Evolutionary conservation across 192 early-diverging fungal species (phyloP).

Genomic region (Coemansia sp.): DNA sequence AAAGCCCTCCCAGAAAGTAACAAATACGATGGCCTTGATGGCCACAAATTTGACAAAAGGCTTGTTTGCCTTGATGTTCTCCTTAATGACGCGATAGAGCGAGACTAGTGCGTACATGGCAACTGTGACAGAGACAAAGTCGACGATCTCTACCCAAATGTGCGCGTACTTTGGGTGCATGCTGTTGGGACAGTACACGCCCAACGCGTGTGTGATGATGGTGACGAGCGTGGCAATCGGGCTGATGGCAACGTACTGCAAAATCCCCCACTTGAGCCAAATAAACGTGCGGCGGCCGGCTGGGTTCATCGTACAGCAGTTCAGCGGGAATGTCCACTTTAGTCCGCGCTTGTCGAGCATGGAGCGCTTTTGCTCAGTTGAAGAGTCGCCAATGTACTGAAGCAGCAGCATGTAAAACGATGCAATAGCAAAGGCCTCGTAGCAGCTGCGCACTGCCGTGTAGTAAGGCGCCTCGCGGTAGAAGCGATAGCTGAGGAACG

Average conservation of each 20-base stretch:
- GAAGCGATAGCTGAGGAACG: conserved; percentile 67
- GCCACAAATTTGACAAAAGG: conserved; percentile 52
- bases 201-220: conserved; percentile 60
- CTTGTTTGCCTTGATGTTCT: conserved; percentile 54
- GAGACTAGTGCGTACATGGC: conserved; percentile 70
- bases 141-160: conserved; percentile 61
- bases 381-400: conserved; percentile 62
- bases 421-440: conserved; percentile 72
- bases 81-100: conserved; percentile 62
- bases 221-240: conserved; percentile 60
- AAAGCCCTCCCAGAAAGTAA: conserved; percentile 64
- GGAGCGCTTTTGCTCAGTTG: conserved; percentile 46
- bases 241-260: conserved; percentile 71
- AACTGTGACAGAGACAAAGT: conserved; percentile 62
- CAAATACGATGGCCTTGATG: conserved; percentile 60
- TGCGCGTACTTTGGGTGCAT: conserved; percentile 63
- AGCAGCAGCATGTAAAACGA: conserved; percentile 72
- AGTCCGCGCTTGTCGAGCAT: conserved; percentile 41
- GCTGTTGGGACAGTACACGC: conserved; percentile 62
- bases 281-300: conserved; percentile 53
- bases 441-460: conserved; percentile 67
- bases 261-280: conserved; percentile 61
- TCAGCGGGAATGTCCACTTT: conserved; percentile 64
- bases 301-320: conserved; percentile 62
- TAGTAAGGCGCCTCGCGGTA: conserved; percentile 68